Percentiles rank a stretch among this genome's conserved stretches.
Evolutionary conservation across 1,284 basidiomycete genomes (phyloP).

Genomic region (Inonotus hispidus): DNA sequence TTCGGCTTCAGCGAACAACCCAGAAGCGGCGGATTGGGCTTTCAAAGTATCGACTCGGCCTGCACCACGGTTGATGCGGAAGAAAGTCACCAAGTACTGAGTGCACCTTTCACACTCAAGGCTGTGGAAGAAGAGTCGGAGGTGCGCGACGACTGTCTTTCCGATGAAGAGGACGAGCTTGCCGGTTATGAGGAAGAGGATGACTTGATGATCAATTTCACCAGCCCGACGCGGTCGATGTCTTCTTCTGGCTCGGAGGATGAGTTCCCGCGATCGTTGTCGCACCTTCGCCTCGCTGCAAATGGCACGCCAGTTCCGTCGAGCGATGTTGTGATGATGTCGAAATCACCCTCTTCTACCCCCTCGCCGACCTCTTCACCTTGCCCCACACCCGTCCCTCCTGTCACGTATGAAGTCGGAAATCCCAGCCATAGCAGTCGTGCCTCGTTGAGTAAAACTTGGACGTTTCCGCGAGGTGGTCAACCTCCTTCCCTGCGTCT

Average conservation of each 20-base stretch:
- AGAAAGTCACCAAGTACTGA: slow-evolving; percentile 35
- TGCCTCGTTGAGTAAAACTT: slow-evolving; percentile 54
- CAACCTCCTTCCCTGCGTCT: slow-evolving; percentile 22
- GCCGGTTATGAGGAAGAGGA: slow-evolving; percentile 67
- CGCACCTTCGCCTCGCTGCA: slow-evolving; percentile 27
- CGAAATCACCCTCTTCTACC: slow-evolving; percentile 25
- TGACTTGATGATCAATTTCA: slow-evolving; percentile 48
- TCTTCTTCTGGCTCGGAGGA: slow-evolving; percentile 43
- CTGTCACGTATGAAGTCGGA: slow-evolving; percentile 17
- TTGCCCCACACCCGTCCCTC: slow-evolving; percentile 26
- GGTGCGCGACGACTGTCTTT: slow-evolving; percentile 31
- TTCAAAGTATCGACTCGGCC: slow-evolving; percentile 60
- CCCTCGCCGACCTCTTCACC: slow-evolving; percentile 29
- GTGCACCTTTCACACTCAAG: slow-evolving; percentile 44
- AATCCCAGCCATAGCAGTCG: slow-evolving; percentile 29
- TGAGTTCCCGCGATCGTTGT: slow-evolving; percentile 36
- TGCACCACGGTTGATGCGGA: slow-evolving; percentile 59
- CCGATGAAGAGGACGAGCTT: slow-evolving; percentile 51
- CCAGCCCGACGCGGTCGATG: slow-evolving; percentile 46
- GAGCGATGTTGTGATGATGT: slow-evolving; percentile 19
- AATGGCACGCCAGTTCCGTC: slow-evolving; percentile 7
- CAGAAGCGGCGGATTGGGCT: slow-evolving; percentile 41
- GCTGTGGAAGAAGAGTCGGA: slow-evolving; percentile 55
- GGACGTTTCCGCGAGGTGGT: slow-evolving; percentile 59
- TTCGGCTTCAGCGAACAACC: slow-evolving; percentile 21